These are phyloP conservation scores for Yarrowia keelungensis DNA, from an alignment of 805 yeast species.

Conservation along the genomic window DNA sequence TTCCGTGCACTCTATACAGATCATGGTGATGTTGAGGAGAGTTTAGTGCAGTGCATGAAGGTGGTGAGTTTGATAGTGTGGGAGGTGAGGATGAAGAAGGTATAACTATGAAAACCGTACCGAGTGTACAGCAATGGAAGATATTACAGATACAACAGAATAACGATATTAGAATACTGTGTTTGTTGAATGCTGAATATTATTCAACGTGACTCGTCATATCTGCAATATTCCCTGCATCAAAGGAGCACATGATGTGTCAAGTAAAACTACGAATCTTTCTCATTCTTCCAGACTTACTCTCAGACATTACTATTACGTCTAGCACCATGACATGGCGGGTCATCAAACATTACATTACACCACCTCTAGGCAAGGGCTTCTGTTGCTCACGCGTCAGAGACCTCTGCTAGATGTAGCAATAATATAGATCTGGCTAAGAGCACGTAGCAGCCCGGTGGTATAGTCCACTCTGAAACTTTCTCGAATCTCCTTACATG, in stretches of 20 bases:
- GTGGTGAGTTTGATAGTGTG: no score
- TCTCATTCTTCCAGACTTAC: no score
- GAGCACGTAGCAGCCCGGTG: constrained; percentile 14
- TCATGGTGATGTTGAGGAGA: constrained; percentile 57
- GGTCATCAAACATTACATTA: constrained; percentile 29
- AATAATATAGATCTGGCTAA: not conserved
- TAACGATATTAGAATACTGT: no score
- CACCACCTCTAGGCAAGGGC: constrained; percentile 18
- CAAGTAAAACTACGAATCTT: no score
- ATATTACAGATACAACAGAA: no score
- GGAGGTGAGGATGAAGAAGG: no score
- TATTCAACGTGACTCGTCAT: no score
- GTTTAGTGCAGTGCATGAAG: constrained; percentile 12
- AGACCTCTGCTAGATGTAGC: not conserved
- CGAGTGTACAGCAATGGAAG: no score
- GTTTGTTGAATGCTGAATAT: no score
- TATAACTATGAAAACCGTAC: no score
- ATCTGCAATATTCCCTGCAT: no score
- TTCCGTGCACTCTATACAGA: constrained; percentile 86
- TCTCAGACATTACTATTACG: constrained; percentile 3
- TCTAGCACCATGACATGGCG: constrained; percentile 8
- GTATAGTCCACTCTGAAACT: not conserved
- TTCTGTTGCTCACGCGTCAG: not conserved
- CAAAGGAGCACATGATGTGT: no score
- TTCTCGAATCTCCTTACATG: constrained; percentile 47